Conservation (phyloP, 768 basidiomycete genomes). For the Boletus edulis region DNA sequence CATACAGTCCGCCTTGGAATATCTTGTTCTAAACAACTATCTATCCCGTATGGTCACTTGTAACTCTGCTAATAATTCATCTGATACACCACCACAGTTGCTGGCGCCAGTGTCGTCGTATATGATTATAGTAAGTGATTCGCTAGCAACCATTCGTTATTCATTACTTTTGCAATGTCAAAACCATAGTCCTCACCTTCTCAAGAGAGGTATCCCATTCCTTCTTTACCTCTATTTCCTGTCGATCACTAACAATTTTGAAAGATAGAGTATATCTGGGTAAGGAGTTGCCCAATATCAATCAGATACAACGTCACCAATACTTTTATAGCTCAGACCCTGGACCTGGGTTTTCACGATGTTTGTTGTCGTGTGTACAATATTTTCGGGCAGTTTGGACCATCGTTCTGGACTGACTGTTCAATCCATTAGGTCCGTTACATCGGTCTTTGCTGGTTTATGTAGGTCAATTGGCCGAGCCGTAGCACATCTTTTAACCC, state of each 20-base stretch:
- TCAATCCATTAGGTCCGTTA: background rate
- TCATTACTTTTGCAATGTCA: background rate
- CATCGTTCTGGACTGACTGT: background rate
- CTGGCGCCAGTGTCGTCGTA: too few relatives aligned
- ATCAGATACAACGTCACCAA: background rate
- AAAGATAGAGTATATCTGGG: slow-evolving; percentile 1
- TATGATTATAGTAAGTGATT: too few relatives aligned
- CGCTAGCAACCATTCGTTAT: too few relatives aligned
- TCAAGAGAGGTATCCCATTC: background rate
- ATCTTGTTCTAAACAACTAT: too few relatives aligned
- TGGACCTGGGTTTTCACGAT: background rate
- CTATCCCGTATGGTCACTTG: too few relatives aligned
- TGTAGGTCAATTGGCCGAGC: background rate
- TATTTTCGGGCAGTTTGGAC: background rate
- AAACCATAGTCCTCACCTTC: background rate
- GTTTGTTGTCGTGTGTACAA: background rate
- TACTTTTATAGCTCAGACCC: background rate
- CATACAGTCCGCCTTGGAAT: too few relatives aligned
- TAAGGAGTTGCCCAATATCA: background rate
- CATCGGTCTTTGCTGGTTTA: background rate
- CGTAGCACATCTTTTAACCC: background rate
- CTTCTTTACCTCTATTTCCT: too few relatives aligned
- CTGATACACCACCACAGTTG: too few relatives aligned
- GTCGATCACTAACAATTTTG: background rate
- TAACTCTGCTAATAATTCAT: too few relatives aligned